Evolutionary conservation across 2,329 filamentous ascomycete genomes (phyloP).

Genomic region (Diaporthe eres): DNA sequence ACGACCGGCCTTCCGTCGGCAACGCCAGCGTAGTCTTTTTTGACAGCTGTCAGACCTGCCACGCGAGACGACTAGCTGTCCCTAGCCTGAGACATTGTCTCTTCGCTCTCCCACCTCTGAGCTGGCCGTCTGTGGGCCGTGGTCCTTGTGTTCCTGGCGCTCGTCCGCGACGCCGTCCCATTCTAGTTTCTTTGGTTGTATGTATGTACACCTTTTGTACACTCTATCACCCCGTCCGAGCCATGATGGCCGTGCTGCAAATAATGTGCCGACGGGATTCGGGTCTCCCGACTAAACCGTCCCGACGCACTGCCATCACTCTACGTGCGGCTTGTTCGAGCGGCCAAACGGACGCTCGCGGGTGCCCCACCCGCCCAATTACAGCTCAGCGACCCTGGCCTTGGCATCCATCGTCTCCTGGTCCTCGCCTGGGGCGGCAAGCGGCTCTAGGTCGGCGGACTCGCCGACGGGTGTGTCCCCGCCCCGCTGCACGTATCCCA

Average conservation of each 20-base stretch:
- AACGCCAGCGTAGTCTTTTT: neutral
- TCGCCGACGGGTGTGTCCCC: neutral
- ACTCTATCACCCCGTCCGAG: neutral
- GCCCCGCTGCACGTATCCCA: conserved; percentile 67
- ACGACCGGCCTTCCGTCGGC: neutral
- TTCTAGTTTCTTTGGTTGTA: neutral
- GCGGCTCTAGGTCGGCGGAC: conserved; percentile 35
- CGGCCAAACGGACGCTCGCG: neutral
- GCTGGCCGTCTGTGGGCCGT: neutral
- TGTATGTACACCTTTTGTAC: conserved; percentile 26
- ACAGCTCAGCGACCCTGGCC: conserved; percentile 55
- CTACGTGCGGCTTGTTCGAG: neutral
- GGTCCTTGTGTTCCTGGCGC: conserved; percentile 4
- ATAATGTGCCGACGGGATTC: neutral
- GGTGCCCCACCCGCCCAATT: neutral
- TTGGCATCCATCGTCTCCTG: conserved; percentile 57
- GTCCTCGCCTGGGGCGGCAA: conserved; percentile 50
- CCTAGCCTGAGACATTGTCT: neutral
- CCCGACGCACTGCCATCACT: neutral
- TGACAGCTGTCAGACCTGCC: conserved; percentile 11
- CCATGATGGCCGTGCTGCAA: neutral
- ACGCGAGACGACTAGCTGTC: neutral
- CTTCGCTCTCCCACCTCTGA: neutral
- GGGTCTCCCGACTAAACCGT: neutral
- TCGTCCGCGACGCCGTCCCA: conserved; percentile 14